Base-by-base conservation (phyloP, 2,329 filamentous ascomycete genomes). In the Blastomyces parvus region DNA sequence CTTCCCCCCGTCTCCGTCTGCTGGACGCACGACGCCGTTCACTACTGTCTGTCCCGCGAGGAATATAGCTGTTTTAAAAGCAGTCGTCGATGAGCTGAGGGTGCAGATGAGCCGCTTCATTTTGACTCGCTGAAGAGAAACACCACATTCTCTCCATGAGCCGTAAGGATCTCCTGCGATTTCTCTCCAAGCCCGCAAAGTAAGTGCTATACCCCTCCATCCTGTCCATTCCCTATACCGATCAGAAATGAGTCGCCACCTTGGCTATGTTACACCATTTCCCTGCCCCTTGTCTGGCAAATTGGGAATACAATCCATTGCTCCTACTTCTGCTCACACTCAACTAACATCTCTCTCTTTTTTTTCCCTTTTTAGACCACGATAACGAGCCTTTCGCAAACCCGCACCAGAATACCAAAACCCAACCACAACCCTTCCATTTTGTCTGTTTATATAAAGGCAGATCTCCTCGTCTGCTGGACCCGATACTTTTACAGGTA, bases 141-240 rank as follows among this genome's bases (percentile, higher is more conserved):
- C 65, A 66, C 64, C 65, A 53, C 62, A 65, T 68, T 72, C 80
- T 78, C 85, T 90, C 86, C 87, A 96, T 96, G 91, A 92, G 86
- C 88, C 88, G 84, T 78, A 89, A 88, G 81, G 90, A 95, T 80
- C 86, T 95, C 74, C 86, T 96, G 76, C 89, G 91, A 81, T 94
- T 95, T 82, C 86, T 96, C 72, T 95, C 90, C 76, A 94, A 94
- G 83, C 91, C 91, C 76, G 90, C 90, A 78, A 96, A 96, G 91
- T 96, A 80, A 76, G 89, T 81, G 61, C 30, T 62, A 40, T 59
- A 61, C 61, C 30, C 42, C 36, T 46, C 62, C 63, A 42, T 61
- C 44, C 30, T 46, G 7, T 22, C 19, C 8, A 46, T 46, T n/a
- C 42, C 42, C 17, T 40, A 13, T 40, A 14, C 38, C 60, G 2